Evolutionary conservation across 495 filamentous ascomycete species (phyloP).

Genomic region (Durotheca rogersii): DNA sequence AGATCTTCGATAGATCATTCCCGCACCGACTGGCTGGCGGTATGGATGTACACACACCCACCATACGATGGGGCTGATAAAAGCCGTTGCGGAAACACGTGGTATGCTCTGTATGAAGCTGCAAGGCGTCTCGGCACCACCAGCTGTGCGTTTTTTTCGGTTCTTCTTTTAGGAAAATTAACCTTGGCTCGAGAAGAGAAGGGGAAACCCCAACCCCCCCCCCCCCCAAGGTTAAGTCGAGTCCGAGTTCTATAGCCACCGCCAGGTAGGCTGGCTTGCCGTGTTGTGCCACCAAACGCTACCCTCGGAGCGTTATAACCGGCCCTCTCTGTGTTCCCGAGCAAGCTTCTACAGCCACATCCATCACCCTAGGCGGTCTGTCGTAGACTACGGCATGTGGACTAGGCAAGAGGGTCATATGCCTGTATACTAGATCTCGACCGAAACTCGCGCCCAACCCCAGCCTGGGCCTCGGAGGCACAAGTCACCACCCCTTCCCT

Average conservation of each 20-base stretch:
- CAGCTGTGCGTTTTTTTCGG: neutral
- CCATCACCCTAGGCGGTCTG: too few species aligned
- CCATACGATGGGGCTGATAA: neutral
- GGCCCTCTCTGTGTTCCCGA: too few species aligned
- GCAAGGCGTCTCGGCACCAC: neutral
- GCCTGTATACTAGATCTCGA: neutral
- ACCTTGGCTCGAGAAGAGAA: neutral
- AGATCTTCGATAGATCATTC: conserved; percentile 16
- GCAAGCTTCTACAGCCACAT: too few species aligned
- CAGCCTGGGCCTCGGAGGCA: neutral
- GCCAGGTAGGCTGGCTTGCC: neutral
- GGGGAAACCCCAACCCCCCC: too few species aligned
- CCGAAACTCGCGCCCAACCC: neutral
- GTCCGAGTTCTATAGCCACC: conserved; percentile 1
- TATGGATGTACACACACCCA: neutral
- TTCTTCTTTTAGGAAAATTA: too few species aligned
- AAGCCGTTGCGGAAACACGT: neutral
- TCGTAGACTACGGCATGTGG: too few species aligned
- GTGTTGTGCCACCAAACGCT: too few species aligned
- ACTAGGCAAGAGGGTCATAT: too few species aligned
- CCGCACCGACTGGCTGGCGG: conserved; percentile 5
- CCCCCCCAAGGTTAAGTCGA: conserved; percentile 2
- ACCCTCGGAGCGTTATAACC: too few species aligned
- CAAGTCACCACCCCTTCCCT: neutral
- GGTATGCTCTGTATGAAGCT: neutral